These are phyloP conservation scores for Naganishia onofrii DNA, from an alignment of 768 basidiomycete species.

Conservation along the genomic window DNA sequence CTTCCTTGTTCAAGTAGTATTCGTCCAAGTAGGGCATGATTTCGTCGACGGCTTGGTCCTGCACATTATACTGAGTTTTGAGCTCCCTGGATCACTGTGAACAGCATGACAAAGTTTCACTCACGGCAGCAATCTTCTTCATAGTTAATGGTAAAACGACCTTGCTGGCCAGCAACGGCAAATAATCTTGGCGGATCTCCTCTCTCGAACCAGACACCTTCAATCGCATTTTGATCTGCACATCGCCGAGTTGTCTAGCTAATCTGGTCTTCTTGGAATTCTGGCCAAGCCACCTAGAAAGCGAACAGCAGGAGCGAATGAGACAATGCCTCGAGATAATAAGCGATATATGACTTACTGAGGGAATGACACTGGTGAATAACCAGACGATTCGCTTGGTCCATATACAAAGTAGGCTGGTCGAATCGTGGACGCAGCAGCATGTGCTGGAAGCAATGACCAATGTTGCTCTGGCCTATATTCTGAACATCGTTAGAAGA, in stretches of 20 bases:
- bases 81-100: background rate
- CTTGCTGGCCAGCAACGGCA: slow-evolving; percentile 80
- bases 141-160: slow-evolving; percentile 71
- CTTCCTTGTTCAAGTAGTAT: slow-evolving; percentile 87
- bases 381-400: slow-evolving; percentile 60
- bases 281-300: slow-evolving; percentile 85
- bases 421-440: slow-evolving; percentile 80
- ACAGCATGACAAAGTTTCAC: background rate
- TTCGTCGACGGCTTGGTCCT: slow-evolving; percentile 71
- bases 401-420: slow-evolving; percentile 86
- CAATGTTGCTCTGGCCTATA: slow-evolving; percentile 88
- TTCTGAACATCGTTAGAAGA: background rate
- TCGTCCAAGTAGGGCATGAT: slow-evolving; percentile 88
- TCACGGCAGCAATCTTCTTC: slow-evolving; percentile 69
- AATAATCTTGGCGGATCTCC: slow-evolving; percentile 86
- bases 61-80: background rate
- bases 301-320: background rate
- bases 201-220: slow-evolving; percentile 83
- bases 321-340: background rate
- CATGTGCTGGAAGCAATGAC: slow-evolving; percentile 90
- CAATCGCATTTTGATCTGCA: slow-evolving; percentile 92
- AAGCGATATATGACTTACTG: slow-evolving; percentile 59
- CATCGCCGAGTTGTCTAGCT: slow-evolving; percentile 73
- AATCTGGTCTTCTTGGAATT: slow-evolving; percentile 91
- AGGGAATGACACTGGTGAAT: slow-evolving; percentile 71